Percentiles rank a stretch among this genome's conserved stretches.
Conservation (phyloP, 2,329 filamentous ascomycete genomes). For the Metarhizium brunneum region DNA sequence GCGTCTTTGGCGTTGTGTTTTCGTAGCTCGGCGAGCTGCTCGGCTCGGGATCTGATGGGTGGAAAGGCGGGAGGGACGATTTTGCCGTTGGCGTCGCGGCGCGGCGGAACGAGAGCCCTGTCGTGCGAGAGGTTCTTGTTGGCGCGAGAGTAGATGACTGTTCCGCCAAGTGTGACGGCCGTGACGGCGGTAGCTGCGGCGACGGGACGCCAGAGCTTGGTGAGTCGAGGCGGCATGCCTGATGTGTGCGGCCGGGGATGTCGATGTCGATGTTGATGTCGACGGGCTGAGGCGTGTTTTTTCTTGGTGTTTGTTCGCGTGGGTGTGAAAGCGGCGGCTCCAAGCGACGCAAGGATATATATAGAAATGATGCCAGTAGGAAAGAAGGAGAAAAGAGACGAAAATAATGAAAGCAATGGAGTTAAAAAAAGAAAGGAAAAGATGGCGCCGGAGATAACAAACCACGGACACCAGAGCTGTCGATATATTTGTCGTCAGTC, state of each 20-base stretch:
- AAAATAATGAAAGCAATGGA: no score
- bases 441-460: no score
- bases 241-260: background rate
- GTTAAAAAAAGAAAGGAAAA: no score
- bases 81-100: slow-evolving; percentile 25
- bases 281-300: no score
- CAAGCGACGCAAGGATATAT: no score
- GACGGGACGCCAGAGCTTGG: slow-evolving; percentile 25
- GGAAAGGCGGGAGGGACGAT: slow-evolving; percentile 30
- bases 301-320: no score
- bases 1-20: slow-evolving; percentile 18
- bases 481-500: background rate
- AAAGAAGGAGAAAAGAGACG: no score
- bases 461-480: no score
- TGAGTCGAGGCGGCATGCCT: slow-evolving; percentile 26
- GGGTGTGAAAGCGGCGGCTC: no score
- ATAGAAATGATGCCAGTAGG: no score
- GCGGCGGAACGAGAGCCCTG: slow-evolving; percentile 22
- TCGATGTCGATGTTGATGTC: no score
- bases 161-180: slow-evolving; percentile 20
- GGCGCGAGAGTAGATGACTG: slow-evolving; percentile 19
- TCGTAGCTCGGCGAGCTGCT: slow-evolving; percentile 32
- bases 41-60: slow-evolving; percentile 22
- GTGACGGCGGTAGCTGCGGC: slow-evolving; percentile 20
- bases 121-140: slow-evolving; percentile 21